phyloP scores from a whole-genome alignment of 805 yeast genomes.

The Candida ponderosae region DNA sequence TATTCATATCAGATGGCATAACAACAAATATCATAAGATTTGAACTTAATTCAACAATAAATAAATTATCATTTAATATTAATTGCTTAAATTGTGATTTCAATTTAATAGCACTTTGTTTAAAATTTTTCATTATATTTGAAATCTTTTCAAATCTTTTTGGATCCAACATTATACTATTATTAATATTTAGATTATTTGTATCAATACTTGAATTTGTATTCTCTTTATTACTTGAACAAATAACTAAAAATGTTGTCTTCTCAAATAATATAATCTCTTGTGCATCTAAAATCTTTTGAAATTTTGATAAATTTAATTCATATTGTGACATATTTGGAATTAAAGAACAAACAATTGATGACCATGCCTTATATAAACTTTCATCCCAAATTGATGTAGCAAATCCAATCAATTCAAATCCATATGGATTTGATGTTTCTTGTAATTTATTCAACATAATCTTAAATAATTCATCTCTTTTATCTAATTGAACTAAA shows the following conservation, averaged over 20 bases:
- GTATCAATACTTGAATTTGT: conserved; percentile 6
- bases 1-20: conserved; percentile 34
- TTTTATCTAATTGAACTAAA: conserved; percentile 76
- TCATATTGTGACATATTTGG: conserved; percentile 85
- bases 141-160: conserved; percentile 91
- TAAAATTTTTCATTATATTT: conserved; percentile 87
- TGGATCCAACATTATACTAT: conserved; percentile 51
- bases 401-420: conserved; percentile 76
- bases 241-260: conserved; percentile 70
- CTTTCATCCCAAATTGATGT: conserved; percentile 98
- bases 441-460: conserved; percentile 79
- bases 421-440: conserved; percentile 62
- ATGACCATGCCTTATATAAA: conserved; percentile 94
- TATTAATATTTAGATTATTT: not conserved
- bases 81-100: conserved; percentile 78
- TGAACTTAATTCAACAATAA: conserved; percentile 50
- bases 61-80: conserved; percentile 50
- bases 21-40: conserved; percentile 58
- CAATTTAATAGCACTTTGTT: conserved; percentile 83
- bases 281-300: conserved; percentile 69
- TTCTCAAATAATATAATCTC: conserved; percentile 90
- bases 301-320: conserved; percentile 63
- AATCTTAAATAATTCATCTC: conserved; percentile 74
- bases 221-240: conserved; percentile 29
- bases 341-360: conserved; percentile 87